phyloP scores from a whole-genome alignment of 1,139 yeast genomes.

The Pichia sp. region DNA sequence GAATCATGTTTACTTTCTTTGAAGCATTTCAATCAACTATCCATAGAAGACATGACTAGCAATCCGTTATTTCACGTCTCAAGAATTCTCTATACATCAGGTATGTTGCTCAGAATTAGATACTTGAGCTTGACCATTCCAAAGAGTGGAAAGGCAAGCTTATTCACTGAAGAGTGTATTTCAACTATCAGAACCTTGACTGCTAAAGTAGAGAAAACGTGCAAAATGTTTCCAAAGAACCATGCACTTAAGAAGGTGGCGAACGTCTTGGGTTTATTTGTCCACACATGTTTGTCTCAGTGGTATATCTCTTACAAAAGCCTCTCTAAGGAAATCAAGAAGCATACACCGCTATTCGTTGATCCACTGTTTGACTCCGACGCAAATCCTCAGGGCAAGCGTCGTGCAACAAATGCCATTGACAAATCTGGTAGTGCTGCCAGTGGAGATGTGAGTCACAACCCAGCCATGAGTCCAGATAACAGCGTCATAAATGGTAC shows the following conservation, averaged over 20 bases:
- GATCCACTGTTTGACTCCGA: constrained; percentile 5
- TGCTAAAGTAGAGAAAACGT: constrained; percentile 38
- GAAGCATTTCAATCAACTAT: constrained; percentile 43
- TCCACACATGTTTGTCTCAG: constrained; percentile 58
- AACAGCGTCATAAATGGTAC: constrained; percentile 3
- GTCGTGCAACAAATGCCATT: not conserved
- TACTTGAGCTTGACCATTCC: constrained; percentile 55
- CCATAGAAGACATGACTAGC: constrained; percentile 44
- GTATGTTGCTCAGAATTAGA: constrained; percentile 58
- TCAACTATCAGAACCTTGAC: constrained; percentile 42
- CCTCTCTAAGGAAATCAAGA: constrained; percentile 16
- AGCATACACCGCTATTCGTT: constrained; percentile 1
- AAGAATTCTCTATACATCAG: constrained; percentile 63
- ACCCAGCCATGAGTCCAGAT: not conserved
- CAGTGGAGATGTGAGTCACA: not conserved
- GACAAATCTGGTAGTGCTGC: not conserved
- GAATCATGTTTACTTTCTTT: constrained; percentile 52
- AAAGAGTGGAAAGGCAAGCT: constrained; percentile 40
- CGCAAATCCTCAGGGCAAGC: not conserved
- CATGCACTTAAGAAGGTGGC: constrained; percentile 49
- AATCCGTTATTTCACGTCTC: constrained; percentile 63
- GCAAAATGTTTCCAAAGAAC: constrained; percentile 42
- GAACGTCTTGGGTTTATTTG: constrained; percentile 51
- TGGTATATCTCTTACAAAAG: constrained; percentile 27
- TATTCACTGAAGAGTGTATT: constrained; percentile 49